These are phyloP conservation scores for Pistacia atlantica DNA, from an alignment of 345 rosid species.

Conservation along the genomic window DNA sequence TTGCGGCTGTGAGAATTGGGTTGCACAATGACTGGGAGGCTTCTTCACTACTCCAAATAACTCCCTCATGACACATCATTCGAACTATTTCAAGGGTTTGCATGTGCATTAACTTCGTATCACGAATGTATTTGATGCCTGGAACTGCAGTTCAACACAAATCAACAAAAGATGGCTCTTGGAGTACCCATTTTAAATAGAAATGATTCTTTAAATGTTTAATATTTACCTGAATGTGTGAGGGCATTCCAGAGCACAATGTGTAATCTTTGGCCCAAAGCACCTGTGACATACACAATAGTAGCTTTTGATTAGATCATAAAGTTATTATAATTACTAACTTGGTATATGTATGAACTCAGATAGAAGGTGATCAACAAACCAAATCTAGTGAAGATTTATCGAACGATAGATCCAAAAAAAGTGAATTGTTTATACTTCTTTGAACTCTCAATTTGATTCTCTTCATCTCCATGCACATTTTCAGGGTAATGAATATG, in stretches of 20 bases:
- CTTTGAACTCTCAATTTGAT: background rate
- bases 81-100: slow-evolving; percentile 3
- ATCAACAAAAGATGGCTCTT: background rate
- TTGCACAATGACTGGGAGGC: background rate
- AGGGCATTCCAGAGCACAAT: background rate
- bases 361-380: background rate
- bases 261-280: background rate
- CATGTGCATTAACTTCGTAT: background rate
- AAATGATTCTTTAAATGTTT: background rate
- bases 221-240: background rate
- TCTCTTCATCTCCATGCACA: background rate
- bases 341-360: background rate
- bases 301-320: background rate
- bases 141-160: background rate
- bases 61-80: background rate
- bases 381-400: background rate
- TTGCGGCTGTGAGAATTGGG: background rate
- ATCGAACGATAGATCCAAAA: background rate
- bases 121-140: background rate
- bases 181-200: background rate
- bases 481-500: background rate
- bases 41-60: background rate
- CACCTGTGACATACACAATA: background rate
- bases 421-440: background rate
- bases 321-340: background rate